phyloP scores from a whole-genome alignment of 2,329 filamentous ascomycete species.

The Penicillium sp. region DNA sequence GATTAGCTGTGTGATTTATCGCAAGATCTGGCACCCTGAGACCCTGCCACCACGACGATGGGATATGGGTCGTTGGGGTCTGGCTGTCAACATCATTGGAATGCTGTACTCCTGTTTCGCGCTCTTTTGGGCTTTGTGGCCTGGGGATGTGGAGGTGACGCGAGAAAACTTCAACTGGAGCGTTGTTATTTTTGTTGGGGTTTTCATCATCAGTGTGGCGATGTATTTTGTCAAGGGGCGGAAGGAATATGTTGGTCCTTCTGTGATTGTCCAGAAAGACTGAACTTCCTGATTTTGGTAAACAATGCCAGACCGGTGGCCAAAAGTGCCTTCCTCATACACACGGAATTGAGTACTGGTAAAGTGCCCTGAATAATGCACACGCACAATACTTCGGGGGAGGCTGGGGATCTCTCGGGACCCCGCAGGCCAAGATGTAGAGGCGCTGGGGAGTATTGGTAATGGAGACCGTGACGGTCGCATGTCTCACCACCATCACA shows the following conservation, averaged over 20 bases:
- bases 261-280: conserved; percentile 8
- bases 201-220: conserved; percentile 41
- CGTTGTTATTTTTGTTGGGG: conserved; percentile 45
- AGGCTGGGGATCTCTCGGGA: too few species aligned
- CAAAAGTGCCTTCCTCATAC: not conserved
- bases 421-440: too few species aligned
- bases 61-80: conserved; percentile 46
- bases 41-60: conserved; percentile 45
- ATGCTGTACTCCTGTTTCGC: conserved; percentile 47
- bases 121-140: conserved; percentile 53
- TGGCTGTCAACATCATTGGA: conserved; percentile 48
- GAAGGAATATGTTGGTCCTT: conserved; percentile 33
- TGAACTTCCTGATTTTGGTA: not conserved
- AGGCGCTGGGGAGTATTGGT: too few species aligned
- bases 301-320: not conserved
- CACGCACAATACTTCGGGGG: too few species aligned
- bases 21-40: conserved; percentile 39
- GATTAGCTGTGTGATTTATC: conserved; percentile 48
- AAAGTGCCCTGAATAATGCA: too few species aligned
- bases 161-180: conserved; percentile 54
- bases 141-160: conserved; percentile 39
- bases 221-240: conserved; percentile 41
- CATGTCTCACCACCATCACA: too few species aligned
- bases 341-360: too few species aligned
- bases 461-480: too few species aligned